Base-by-base conservation (phyloP, 805 yeast species). In the Scheffersomyces stipitis region DNA sequence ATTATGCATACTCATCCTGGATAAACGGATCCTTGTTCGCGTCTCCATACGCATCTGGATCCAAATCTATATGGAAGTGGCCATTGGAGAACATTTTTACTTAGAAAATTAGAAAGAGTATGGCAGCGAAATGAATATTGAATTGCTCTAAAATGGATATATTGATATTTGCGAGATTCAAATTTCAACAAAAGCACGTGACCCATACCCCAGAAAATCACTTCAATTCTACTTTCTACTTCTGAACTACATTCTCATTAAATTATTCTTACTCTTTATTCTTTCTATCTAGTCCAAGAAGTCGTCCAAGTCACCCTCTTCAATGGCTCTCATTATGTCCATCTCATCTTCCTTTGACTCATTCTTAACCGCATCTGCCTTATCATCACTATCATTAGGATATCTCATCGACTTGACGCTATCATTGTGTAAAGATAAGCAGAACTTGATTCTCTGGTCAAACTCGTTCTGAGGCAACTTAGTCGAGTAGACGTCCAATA, bases 321-420 rank as follows among this genome's bases (percentile, higher is more conserved):
- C 72, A 58, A 73, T 70, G 18, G 73, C 74, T 45, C 63, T 69
- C 50, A 68, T 56, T 44, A 69, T 58, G 28, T 68, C 74, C 41
- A 64, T 54, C 44, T 68, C 73, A 28, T 65, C 73, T 33, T 65
- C 71, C 33, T 57, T 53, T 31, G 66, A 68, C 40, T 59, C 53
- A 33, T 46, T 55, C 36, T 54, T 60, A 27, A 51, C 50, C 33
- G 48, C 47, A 15, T 42, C 42, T 18, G 63, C 69, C 45, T 64
- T 62, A 39, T 49, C 49, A 27, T 60, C 64, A 17, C 15, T 38
- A 42, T 66, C 70, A 26, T 58, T 52, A 7, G 96, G 96, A 64
- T 87, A 93, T 53, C 97, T 79, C 97, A 93, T 88, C 6, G 96
- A 88, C 66, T 87, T 86, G 41, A 91, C 95, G 60, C 87, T 80